Evolutionary conservation across 2,329 filamentous ascomycete genomes (phyloP).

Genomic region (Phialemonium atrogriseum): DNA sequence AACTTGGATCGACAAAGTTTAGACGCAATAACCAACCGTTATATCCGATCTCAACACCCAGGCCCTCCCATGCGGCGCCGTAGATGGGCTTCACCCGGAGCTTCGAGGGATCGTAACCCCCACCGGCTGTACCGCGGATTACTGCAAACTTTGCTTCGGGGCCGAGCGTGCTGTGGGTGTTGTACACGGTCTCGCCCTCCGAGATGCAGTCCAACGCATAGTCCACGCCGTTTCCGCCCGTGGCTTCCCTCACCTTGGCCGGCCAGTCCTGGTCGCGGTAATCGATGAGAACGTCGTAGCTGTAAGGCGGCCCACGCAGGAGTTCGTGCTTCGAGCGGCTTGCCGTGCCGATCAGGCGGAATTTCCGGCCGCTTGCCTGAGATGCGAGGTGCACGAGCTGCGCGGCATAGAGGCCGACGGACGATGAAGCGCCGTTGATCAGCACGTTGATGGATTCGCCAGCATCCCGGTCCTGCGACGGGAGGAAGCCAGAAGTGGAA

Average conservation of each 20-base stretch:
- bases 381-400: conserved; percentile 15
- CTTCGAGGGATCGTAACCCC: conserved; percentile 13
- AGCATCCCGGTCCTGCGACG: too few relatives aligned
- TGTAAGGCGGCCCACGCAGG: conserved; percentile 23
- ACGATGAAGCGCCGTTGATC: conserved; percentile 25
- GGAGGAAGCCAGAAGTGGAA: too few relatives aligned
- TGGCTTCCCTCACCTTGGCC: conserved; percentile 16
- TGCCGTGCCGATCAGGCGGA: conserved; percentile 21
- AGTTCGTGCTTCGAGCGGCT: conserved; percentile 15
- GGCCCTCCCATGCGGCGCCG: conserved; percentile 32
- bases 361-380: conserved; percentile 7
- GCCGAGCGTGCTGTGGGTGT: conserved; percentile 17
- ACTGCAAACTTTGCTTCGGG: conserved; percentile 16
- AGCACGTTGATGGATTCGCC: too few relatives aligned
- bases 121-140: conserved; percentile 15
- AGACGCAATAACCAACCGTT: conserved; percentile 17
- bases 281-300: conserved; percentile 28
- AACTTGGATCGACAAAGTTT: too few relatives aligned
- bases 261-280: conserved; percentile 27
- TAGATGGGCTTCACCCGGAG: conserved; percentile 25
- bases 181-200: conserved; percentile 25
- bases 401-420: conserved; percentile 22
- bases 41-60: conserved; percentile 30
- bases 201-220: conserved; percentile 31
- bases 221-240: conserved; percentile 20